Base-by-base conservation (phyloP, 1,284 basidiomycete species). In the Lentinula novae-zelandiae region DNA sequence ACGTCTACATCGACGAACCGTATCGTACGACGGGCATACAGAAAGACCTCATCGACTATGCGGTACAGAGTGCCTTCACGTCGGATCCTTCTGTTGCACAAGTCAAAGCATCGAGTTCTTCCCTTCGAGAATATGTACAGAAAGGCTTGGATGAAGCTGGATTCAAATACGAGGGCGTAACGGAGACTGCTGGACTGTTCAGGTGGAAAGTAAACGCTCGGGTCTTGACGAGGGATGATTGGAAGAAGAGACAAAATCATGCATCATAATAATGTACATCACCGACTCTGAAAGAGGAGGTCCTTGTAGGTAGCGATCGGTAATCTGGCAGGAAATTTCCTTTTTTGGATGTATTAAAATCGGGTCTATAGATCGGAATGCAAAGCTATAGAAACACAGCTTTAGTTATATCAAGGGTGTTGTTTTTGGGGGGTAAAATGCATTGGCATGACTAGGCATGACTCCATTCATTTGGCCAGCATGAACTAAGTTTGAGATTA, bases 1-100 rank as follows among this genome's bases (percentile, higher is more conserved):
- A 93, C 70, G 85, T 93, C 69, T 87, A 83, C 66, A 82, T 92
- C 44, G 86, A 90, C 56, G 83, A 86, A 60, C 78, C 75, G 5
- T 90, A 84, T 68, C 81, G 89, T 49, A 66, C 66, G 5, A 74
- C 80, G 12, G 77, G 77, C 5, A 78, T 90, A 44, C 88, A 90
- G 66, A 75, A 82, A 13, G 91, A 93, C 69, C 73, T 94, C 27
- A 73, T 93, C 12, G 67, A 76, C 20, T 77, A 83, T 65, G 89
- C 86, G 0, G 70, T 87, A 12, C 73, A 78, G 46, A 77, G 81
- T 62, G 83, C 83, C 7, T 92, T 93, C 69, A 70, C 74, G 9
- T 67, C 71, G 5, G 72, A 78, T 57, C 60, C 68, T 9, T 71
- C 68, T 20, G 71, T 88, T 56, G 69, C 80, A 62, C 69, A 69